Evolutionary conservation across 2,329 filamentous ascomycete genomes (phyloP).

Genomic region (Penicillium rolfsii): DNA sequence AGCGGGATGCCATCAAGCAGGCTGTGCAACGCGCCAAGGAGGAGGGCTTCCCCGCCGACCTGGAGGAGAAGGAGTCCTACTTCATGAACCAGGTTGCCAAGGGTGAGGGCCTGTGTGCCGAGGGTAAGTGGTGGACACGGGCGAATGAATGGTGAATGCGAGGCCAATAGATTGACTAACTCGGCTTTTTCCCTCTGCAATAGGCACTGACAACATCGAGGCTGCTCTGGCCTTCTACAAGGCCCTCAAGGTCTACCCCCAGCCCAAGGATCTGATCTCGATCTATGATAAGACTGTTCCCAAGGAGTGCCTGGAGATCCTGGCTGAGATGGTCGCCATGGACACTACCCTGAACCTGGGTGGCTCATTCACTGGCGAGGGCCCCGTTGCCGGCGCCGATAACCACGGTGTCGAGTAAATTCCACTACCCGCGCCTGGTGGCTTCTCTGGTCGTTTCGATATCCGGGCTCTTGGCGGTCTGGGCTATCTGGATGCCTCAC

Average conservation of each 20-base stretch:
- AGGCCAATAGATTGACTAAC: conserved; percentile 10
- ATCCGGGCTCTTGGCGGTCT: background rate
- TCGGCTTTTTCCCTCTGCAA: conserved; percentile 2
- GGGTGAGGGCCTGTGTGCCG: conserved; percentile 79
- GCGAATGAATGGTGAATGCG: background rate
- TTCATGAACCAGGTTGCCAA: conserved; percentile 94
- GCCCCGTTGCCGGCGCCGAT: conserved; percentile 35
- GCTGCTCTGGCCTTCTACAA: conserved; percentile 96
- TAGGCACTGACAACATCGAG: conserved; percentile 62
- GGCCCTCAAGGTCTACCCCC: conserved; percentile 97
- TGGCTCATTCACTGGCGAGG: conserved; percentile 44
- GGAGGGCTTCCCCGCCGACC: conserved; percentile 86
- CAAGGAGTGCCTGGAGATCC: conserved; percentile 93
- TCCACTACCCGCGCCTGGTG: background rate
- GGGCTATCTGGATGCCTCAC: background rate
- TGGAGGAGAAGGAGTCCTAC: conserved; percentile 92
- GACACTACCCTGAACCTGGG: conserved; percentile 72
- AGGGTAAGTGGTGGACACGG: conserved; percentile 63
- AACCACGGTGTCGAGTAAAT: conserved; percentile 44
- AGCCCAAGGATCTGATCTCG: conserved; percentile 85
- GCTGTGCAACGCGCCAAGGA: conserved; percentile 81
- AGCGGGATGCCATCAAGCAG: conserved; percentile 69
- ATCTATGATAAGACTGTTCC: conserved; percentile 99
- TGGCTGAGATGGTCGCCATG: conserved; percentile 97
- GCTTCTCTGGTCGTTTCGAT: background rate